Conservation (phyloP, 345 rosid species). For the Ceriops decandra region DNA sequence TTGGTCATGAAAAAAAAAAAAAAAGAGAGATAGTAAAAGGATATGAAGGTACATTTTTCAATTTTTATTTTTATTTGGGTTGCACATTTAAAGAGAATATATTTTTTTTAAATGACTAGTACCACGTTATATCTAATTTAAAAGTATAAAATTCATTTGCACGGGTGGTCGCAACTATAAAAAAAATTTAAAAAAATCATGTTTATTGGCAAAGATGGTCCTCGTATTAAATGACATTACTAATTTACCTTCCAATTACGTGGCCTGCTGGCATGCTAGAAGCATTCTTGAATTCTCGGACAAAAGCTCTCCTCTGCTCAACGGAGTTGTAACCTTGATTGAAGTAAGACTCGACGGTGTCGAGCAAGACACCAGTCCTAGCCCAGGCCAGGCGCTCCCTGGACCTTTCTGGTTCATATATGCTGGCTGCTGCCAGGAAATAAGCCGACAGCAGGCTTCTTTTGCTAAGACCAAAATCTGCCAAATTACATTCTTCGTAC, state of each 20-base stretch:
- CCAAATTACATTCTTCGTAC: constrained; percentile 48
- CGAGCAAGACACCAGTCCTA: constrained; percentile 48
- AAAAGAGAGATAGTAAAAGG: too few species aligned
- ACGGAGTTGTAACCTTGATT: constrained; percentile 15
- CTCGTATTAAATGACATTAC: neutral
- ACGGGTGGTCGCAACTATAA: neutral
- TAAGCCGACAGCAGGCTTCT: constrained; percentile 49
- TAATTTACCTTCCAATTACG: constrained; percentile 42
- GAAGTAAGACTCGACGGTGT: constrained; percentile 38
- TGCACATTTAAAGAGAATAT: too few species aligned
- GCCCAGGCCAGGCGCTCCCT: constrained; percentile 83
- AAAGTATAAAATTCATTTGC: too few species aligned
- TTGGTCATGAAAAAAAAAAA: too few species aligned
- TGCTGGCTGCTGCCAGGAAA: constrained; percentile 64
- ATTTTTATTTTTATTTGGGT: too few species aligned
- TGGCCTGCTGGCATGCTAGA: constrained; percentile 13
- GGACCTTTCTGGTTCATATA: constrained; percentile 69
- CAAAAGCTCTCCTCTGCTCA: constrained; percentile 45
- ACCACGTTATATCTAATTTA: too few species aligned
- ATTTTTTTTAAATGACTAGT: too few species aligned
- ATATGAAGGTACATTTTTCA: too few species aligned
- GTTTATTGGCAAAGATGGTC: too few species aligned
- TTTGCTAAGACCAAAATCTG: constrained; percentile 43
- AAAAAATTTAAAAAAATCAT: neutral
- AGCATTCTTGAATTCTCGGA: constrained; percentile 37